These are phyloP conservation scores for Cercophora samala DNA, from an alignment of 495 filamentous ascomycete species.

Conservation along the genomic window DNA sequence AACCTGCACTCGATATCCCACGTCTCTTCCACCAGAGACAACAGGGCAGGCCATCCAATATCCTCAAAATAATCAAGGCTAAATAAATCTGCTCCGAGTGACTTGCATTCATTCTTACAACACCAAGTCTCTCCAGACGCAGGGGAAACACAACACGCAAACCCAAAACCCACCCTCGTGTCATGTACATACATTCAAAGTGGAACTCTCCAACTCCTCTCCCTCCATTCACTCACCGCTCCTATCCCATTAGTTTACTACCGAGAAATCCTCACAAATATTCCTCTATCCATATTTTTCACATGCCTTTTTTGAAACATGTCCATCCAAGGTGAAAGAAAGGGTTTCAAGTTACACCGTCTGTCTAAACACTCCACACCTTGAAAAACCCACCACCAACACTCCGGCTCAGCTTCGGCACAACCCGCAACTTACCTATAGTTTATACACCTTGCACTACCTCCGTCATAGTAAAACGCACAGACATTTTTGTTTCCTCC, in stretches of 20 bases:
- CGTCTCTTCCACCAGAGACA: too few species aligned
- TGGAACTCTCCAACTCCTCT: neutral
- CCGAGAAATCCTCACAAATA: neutral
- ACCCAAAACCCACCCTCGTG: neutral
- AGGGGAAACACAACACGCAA: too few species aligned
- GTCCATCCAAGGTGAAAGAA: neutral
- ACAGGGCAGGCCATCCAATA: too few species aligned
- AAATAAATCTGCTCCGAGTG: too few species aligned
- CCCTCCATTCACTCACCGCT: neutral
- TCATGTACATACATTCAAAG: neutral
- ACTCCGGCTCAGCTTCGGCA: neutral
- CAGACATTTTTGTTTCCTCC: conserved; percentile 1
- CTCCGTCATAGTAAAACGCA: neutral
- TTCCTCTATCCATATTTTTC: neutral
- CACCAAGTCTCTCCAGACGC: neutral
- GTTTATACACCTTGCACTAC: too few species aligned
- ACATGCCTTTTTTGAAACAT: neutral
- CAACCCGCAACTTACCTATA: neutral
- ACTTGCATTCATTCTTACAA: too few species aligned
- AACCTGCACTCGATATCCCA: too few species aligned
- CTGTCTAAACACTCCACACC: too few species aligned
- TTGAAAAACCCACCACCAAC: neutral
- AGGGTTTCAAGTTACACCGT: neutral
- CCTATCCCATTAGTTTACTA: neutral
- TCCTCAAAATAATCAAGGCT: too few species aligned